phyloP scores from a whole-genome alignment of 75 land plant genomes.

The Pinus albicaulis region DNA sequence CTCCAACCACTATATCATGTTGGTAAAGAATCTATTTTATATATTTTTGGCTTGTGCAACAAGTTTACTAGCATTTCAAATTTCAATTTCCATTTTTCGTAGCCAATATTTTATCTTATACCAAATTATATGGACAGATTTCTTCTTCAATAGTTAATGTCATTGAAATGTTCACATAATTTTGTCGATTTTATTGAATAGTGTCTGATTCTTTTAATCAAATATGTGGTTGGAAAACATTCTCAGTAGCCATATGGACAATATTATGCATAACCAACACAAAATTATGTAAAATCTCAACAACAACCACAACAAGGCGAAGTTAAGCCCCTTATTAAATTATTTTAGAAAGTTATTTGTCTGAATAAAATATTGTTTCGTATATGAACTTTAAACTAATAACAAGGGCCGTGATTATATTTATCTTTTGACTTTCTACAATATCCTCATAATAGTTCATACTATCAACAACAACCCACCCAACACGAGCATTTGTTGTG shows the following conservation, averaged over 20 bases:
- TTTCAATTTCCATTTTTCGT: neutral
- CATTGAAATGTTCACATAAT: too few species aligned
- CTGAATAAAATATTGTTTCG: neutral
- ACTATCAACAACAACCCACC: neutral
- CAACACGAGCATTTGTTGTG: neutral
- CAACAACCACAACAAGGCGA: neutral
- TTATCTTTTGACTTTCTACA: neutral
- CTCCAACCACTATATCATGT: conserved; percentile 7
- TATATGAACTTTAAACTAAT: neutral
- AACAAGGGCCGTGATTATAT: too few species aligned
- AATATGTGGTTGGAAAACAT: neutral
- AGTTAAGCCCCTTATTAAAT: neutral
- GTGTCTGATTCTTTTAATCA: neutral
- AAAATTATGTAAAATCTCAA: neutral
- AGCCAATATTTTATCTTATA: neutral
- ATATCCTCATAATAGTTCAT: neutral
- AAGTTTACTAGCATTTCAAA: neutral
- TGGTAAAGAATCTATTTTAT: neutral
- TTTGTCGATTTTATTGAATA: neutral
- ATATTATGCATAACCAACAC: conserved; percentile 6
- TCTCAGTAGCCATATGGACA: neutral
- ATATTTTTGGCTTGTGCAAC: neutral
- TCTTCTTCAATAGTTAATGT: neutral
- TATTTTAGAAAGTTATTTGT: neutral
- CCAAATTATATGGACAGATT: neutral